phyloP scores from a whole-genome alignment of 257 asterid species.

The Petunia secreta region DNA sequence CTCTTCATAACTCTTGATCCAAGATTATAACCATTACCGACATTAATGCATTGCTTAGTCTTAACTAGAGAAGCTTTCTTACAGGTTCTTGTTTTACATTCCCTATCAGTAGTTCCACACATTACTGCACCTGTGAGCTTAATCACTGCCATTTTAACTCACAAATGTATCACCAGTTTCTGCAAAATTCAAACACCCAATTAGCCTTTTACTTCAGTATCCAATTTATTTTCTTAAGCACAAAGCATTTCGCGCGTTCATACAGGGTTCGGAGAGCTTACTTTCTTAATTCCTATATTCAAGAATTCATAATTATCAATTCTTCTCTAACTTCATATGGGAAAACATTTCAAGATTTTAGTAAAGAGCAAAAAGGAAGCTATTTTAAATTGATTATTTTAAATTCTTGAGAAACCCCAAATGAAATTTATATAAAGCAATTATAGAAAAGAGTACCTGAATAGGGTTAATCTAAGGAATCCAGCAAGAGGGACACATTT shows the following conservation, averaged over 20 bases:
- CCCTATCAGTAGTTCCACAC: constrained; percentile 19
- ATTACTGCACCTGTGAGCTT: constrained; percentile 30
- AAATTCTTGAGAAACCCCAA: neutral
- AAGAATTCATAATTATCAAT: neutral
- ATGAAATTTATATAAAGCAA: neutral
- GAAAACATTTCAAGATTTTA: constrained; percentile 4
- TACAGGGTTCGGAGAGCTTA: no score
- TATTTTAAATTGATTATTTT: neutral
- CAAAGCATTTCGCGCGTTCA: no score
- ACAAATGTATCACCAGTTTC: neutral
- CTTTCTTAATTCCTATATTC: neutral
- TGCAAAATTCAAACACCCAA: constrained; percentile 16
- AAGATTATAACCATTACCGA: neutral
- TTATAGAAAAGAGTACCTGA: neutral
- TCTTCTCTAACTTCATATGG: neutral
- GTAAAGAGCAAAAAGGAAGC: neutral
- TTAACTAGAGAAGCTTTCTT: constrained; percentile 16
- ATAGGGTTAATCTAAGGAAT: neutral
- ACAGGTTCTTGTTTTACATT: constrained; percentile 23
- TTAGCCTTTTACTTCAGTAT: neutral
- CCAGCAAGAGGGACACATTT: neutral
- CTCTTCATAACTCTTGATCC: constrained; percentile 30
- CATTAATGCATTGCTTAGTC: constrained; percentile 17
- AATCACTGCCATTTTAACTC: constrained; percentile 29
- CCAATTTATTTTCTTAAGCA: neutral